Conservation (phyloP, 1,284 basidiomycete species). For the Austroboletus novae-zelandiae region DNA sequence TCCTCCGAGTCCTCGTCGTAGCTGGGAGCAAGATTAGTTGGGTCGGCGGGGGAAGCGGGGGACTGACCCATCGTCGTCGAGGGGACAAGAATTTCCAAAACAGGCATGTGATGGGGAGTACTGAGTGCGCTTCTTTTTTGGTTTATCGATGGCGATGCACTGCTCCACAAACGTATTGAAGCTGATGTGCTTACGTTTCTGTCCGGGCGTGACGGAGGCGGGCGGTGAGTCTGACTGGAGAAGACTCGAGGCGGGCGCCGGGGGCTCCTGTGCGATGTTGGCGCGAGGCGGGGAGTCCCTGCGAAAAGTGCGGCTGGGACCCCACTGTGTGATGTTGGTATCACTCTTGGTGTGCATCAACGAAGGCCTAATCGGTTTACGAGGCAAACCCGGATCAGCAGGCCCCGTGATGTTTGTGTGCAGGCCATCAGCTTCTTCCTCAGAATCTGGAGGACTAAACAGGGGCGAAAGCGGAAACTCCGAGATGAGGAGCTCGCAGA, state of each 20-base stretch:
- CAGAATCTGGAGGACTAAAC: constrained; percentile 46
- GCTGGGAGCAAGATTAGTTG: constrained; percentile 34
- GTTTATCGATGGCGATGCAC: constrained; percentile 90
- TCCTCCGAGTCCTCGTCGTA: constrained; percentile 67
- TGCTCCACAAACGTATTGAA: constrained; percentile 99
- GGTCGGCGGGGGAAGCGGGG: background rate
- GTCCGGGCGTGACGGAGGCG: constrained; percentile 31
- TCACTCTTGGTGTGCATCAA: constrained; percentile 83
- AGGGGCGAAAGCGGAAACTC: constrained; percentile 61
- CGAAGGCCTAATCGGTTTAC: constrained; percentile 42
- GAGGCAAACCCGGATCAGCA: constrained; percentile 6
- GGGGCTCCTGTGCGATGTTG: constrained; percentile 21
- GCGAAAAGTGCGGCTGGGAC: constrained; percentile 50
- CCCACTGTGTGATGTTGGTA: constrained; percentile 64
- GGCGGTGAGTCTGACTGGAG: constrained; percentile 23
- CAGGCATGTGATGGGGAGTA: constrained; percentile 10
- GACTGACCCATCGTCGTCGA: constrained; percentile 62
- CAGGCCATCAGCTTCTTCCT: constrained; percentile 27
- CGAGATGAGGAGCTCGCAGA: constrained; percentile 82
- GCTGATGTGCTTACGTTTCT: constrained; percentile 83
- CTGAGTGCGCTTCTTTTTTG: constrained; percentile 32
- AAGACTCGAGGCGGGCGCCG: constrained; percentile 5
- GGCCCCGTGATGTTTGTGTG: constrained; percentile 19
- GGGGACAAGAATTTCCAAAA: constrained; percentile 22
- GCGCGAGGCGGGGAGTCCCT: constrained; percentile 69